Evolutionary conservation across 768 basidiomycete species (phyloP).

Genomic region (Leccinum ochraceum): DNA sequence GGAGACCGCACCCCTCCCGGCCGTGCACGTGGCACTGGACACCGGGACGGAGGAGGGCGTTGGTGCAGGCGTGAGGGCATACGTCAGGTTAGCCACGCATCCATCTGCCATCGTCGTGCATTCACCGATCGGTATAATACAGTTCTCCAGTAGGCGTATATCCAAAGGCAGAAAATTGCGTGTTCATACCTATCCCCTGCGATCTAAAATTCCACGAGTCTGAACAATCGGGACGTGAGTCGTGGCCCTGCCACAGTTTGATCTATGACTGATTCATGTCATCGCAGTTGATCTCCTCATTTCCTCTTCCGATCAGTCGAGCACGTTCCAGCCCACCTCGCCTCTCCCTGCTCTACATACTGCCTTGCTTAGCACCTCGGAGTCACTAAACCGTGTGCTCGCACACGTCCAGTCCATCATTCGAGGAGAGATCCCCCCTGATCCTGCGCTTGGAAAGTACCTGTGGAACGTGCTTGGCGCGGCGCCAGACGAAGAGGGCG

Average conservation of each 20-base stretch:
- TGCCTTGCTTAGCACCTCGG: slow-evolving; percentile 66
- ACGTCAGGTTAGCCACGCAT: slow-evolving; percentile 62
- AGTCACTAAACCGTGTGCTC: slow-evolving; percentile 84
- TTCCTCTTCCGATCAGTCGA: slow-evolving; percentile 43
- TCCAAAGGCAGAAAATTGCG: slow-evolving; percentile 92
- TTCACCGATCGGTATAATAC: slow-evolving; percentile 9
- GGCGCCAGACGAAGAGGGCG: slow-evolving; percentile 71
- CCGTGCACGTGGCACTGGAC: slow-evolving; percentile 89
- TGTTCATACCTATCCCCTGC: slow-evolving; percentile 91
- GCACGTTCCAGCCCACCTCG: slow-evolving; percentile 42
- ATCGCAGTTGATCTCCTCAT: slow-evolving; percentile 78
- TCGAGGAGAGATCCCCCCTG: slow-evolving; percentile 73
- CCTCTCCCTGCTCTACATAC: slow-evolving; percentile 53
- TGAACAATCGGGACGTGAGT: slow-evolving; percentile 85
- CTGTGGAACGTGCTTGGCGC: slow-evolving; percentile 83
- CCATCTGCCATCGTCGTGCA: slow-evolving; percentile 5
- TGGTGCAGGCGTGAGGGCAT: slow-evolving; percentile 81
- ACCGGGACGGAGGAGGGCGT: slow-evolving; percentile 69
- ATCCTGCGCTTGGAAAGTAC: slow-evolving; percentile 86
- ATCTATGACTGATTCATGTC: slow-evolving; percentile 8
- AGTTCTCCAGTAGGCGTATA: slow-evolving; percentile 88
- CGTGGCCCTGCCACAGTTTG: not conserved
- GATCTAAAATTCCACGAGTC: slow-evolving; percentile 79
- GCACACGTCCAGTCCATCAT: slow-evolving; percentile 82
- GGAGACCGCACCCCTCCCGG: slow-evolving; percentile 86